Evolutionary conservation across 2,329 filamentous ascomycete species (phyloP), one percentile per base, ranked within the genome.

Genomic region (Lecanicillium sp.): DNA sequence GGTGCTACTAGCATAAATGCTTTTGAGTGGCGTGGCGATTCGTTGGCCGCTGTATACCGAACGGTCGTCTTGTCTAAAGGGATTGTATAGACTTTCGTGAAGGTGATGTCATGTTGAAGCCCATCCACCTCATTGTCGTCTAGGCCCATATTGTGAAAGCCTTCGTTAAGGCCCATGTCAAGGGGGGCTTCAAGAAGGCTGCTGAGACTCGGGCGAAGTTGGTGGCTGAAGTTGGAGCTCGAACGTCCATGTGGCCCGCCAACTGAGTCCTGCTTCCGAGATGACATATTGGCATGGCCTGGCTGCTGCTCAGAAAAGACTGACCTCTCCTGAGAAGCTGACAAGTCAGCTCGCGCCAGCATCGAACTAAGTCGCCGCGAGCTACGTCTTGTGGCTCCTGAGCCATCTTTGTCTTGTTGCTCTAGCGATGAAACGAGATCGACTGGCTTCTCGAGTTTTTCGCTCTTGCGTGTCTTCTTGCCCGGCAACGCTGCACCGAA

Each of bases 341-440:
- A 90, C 15, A 96, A 67, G 55, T 96, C 90, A 22, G 86, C 84
- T 51, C 90, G 75, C 13, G 89, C 89, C 38, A 96, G 70, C 62
- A 95, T 75, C 13, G 90, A 97, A 64, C 92, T 98, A 18, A 97
- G 84, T 36, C 92, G 78, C 31, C 92, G 79, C 14, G 78, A 82
- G 44, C 77, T 77, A 43, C 77, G 68, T 37, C 77, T 65, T 0
- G 71, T 71, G 11, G 68, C 67, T 13, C 70, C 67, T n/a, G 59
- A 55, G 10, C 64, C 68, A 40, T 73, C 67, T 37, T 72, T 72
- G 41, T 87, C 83, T 30, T 64, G 61, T 36, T 84, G 74, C 40
- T 85, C 84, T n/a, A 90, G 62, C 1, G 82, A 77, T 3, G 82
- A 73, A 3, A 81, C 82, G 31, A 87, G 66, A 46, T 85, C 80